A percentile compares a stretch with the other conserved stretches of the same genome.
Evolutionary conservation across 176 grass and related monocot genomes (phyloP).

Genomic region (Triticum monococcum): DNA sequence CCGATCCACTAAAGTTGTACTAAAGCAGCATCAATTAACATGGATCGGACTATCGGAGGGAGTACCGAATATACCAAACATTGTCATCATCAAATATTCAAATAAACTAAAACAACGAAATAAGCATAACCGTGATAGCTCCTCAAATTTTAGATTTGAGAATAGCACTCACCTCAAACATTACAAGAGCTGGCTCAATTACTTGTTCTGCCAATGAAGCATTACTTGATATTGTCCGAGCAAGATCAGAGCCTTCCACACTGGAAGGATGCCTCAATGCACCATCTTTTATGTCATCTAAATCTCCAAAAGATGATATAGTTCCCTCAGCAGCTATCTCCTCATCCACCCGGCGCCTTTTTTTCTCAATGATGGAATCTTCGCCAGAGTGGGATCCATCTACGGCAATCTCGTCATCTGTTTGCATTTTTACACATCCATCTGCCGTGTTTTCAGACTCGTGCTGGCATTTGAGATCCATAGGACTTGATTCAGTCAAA

Average conservation of each 20-base stretch:
- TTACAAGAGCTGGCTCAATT: conserved; percentile 95
- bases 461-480: conserved; percentile 69
- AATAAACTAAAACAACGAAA: conserved; percentile 3
- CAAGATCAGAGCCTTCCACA: conserved; percentile 54
- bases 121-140: background rate
- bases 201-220: conserved; percentile 93
- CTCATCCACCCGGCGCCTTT: conserved; percentile 67
- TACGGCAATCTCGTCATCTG: conserved; percentile 65
- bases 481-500: conserved; percentile 53
- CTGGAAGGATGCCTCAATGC: conserved; percentile 51
- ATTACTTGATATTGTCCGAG: conserved; percentile 64
- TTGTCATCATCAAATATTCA: background rate
- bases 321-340: conserved; percentile 63
- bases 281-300: conserved; percentile 48
- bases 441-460: conserved; percentile 63
- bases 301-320: conserved; percentile 66
- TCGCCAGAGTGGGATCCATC: conserved; percentile 55
- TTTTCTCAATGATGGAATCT: conserved; percentile 68
- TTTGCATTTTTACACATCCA: conserved; percentile 78
- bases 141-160: conserved; percentile 3
- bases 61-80: background rate
- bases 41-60: no score
- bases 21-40: no score
- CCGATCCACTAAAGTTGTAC: no score
- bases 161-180: conserved; percentile 84